These are phyloP conservation scores for Diplogelasinospora grovesii DNA, from an alignment of 495 filamentous ascomycete species.

Conservation along the genomic window DNA sequence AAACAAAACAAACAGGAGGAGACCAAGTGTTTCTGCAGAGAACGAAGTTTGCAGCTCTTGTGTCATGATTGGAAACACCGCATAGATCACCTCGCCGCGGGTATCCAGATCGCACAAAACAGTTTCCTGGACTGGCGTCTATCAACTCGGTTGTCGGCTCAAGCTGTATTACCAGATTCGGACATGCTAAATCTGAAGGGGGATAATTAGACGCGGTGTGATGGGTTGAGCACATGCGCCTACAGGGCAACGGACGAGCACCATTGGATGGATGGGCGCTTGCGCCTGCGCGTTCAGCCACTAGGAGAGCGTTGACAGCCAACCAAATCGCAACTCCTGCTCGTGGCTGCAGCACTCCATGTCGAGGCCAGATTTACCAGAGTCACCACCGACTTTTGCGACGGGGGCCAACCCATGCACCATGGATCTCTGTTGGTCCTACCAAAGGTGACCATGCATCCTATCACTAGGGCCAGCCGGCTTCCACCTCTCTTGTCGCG, in stretches of 20 bases:
- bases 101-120: too few species aligned
- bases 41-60: too few species aligned
- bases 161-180: background rate
- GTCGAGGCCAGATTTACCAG: too few species aligned
- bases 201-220: constrained; percentile 31
- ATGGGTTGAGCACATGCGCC: constrained; percentile 20
- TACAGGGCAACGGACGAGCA: constrained; percentile 1
- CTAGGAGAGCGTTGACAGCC: background rate
- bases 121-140: constrained; percentile 1
- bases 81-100: too few species aligned
- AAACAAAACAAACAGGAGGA: too few species aligned
- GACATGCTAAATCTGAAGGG: constrained; percentile 10
- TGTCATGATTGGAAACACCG: too few species aligned
- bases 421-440: background rate
- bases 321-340: constrained; percentile 4
- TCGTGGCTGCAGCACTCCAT: background rate
- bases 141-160: constrained; percentile 7
- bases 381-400: too few species aligned
- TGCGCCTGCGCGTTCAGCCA: constrained; percentile 26
- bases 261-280: constrained; percentile 24
- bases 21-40: too few species aligned
- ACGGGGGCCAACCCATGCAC: background rate
- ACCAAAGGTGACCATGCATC: background rate
- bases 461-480: background rate
- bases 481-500: constrained; percentile 9